Evolutionary conservation across 2,329 filamentous ascomycete genomes (phyloP).

Genomic region (Phoma sp.): DNA sequence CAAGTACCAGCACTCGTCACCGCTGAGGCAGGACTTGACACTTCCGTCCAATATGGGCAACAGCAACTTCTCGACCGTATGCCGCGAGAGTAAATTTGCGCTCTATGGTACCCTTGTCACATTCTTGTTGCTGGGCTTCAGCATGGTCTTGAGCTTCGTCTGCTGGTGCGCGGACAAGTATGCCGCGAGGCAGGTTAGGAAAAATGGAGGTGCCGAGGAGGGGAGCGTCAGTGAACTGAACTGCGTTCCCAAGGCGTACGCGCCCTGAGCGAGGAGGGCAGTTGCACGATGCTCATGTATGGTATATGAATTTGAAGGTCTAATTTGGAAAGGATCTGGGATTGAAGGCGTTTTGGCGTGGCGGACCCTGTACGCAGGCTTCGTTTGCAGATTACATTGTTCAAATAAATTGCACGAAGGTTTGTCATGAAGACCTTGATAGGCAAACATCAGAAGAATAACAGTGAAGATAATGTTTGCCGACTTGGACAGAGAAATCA

Average conservation of each 20-base stretch:
- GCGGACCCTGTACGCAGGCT: conserved; percentile 12
- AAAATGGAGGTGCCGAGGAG: conserved; percentile 27
- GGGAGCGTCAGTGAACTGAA: conserved; percentile 13
- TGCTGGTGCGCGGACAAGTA: conserved; percentile 48
- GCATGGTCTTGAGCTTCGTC: conserved; percentile 41
- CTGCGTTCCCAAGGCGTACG: conserved; percentile 17
- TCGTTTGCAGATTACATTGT: neutral
- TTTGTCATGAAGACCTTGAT: no score
- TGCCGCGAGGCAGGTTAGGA: conserved; percentile 38
- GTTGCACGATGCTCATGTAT: no score
- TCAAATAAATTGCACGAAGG: neutral
- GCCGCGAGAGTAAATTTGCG: conserved; percentile 53
- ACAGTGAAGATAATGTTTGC: no score
- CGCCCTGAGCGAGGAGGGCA: neutral
- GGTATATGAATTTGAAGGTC: neutral
- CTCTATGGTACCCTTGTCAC: conserved; percentile 51
- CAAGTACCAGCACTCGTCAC: conserved; percentile 42
- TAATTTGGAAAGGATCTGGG: neutral
- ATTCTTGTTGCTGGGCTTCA: conserved; percentile 47
- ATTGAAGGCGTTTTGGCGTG: conserved; percentile 8
- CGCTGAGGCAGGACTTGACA: conserved; percentile 29
- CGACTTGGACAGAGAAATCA: no score
- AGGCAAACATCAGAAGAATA: no score
- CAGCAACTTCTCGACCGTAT: conserved; percentile 47
- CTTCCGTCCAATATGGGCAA: conserved; percentile 42